Evolutionary conservation across 1,139 yeast genomes (phyloP).

Genomic region (Komagataea norvegica): DNA sequence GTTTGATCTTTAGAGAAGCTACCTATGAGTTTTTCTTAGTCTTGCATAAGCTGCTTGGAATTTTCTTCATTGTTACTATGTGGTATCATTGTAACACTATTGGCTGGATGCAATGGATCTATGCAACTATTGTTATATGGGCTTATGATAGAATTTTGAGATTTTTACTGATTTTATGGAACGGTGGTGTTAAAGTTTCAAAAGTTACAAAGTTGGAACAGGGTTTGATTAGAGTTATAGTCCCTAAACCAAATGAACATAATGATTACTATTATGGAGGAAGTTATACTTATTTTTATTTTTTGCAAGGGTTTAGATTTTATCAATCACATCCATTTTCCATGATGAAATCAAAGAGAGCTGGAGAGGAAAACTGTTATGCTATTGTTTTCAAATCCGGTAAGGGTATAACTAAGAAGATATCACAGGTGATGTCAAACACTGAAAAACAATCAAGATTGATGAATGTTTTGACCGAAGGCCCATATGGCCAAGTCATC

Average conservation of each 20-base stretch:
- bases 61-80: conserved; percentile 35
- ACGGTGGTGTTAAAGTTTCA: conserved; percentile 37
- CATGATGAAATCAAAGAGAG: conserved; percentile 29
- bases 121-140: conserved; percentile 37
- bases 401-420: conserved; percentile 35
- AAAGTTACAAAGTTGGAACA: conserved; percentile 30
- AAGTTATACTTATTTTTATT: conserved; percentile 38
- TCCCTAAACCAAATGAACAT: conserved; percentile 30
- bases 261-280: conserved; percentile 32
- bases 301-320: conserved; percentile 32
- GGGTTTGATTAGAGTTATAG: conserved; percentile 36
- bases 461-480: conserved; percentile 29
- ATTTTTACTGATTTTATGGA: conserved; percentile 29
- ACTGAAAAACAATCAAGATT: conserved; percentile 12
- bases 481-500: conserved; percentile 37
- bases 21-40: conserved; percentile 41
- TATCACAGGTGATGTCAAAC: conserved; percentile 16
- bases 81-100: conserved; percentile 36
- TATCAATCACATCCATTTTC: conserved; percentile 62
- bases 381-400: conserved; percentile 37
- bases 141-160: conserved; percentile 36
- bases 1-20: conserved; percentile 40
- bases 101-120: conserved; percentile 44
- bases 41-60: conserved; percentile 34
- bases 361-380: conserved; percentile 29